phyloP scores from a whole-genome alignment of 1,139 yeast genomes.

The Cylindricascospora bacillispora region DNA sequence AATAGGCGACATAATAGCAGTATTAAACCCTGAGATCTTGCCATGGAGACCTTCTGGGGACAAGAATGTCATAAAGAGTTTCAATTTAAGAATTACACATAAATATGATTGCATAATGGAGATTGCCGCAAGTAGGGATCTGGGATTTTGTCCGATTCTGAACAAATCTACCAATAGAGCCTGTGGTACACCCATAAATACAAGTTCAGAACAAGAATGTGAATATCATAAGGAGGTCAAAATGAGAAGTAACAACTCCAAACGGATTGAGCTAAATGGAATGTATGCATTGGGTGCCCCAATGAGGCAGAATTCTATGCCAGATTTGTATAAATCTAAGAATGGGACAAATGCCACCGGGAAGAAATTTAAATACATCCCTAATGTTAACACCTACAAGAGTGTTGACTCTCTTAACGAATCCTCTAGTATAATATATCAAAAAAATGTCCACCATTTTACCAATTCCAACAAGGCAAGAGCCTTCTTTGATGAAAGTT shows the following conservation, averaged over 20 bases:
- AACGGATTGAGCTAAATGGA: constrained; percentile 66
- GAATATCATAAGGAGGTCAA: constrained; percentile 57
- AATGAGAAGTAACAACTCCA: constrained; percentile 39
- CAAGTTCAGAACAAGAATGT: constrained; percentile 42
- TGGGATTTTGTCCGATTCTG: constrained; percentile 50
- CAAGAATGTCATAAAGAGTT: constrained; percentile 30
- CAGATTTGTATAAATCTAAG: constrained; percentile 22
- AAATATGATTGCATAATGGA: constrained; percentile 46
- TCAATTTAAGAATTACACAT: constrained; percentile 47
- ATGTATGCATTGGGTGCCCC: constrained; percentile 37
- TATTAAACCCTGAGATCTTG: constrained; percentile 61
- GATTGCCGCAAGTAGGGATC: constrained; percentile 58
- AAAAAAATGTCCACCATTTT: constrained; percentile 20
- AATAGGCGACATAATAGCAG: constrained; percentile 60
- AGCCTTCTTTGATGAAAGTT: constrained; percentile 38
- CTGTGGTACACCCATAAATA: constrained; percentile 53
- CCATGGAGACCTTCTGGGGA: constrained; percentile 26
- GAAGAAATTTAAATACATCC: background rate
- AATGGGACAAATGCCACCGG: background rate
- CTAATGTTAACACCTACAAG: background rate
- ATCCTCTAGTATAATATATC: too few species aligned
- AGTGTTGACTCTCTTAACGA: constrained; percentile 9
- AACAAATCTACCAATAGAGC: constrained; percentile 32
- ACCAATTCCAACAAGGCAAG: constrained; percentile 30
- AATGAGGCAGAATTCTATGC: constrained; percentile 30